Conservation (phyloP, 2,329 filamentous ascomycete species). For the Exophiala aquamarina region DNA sequence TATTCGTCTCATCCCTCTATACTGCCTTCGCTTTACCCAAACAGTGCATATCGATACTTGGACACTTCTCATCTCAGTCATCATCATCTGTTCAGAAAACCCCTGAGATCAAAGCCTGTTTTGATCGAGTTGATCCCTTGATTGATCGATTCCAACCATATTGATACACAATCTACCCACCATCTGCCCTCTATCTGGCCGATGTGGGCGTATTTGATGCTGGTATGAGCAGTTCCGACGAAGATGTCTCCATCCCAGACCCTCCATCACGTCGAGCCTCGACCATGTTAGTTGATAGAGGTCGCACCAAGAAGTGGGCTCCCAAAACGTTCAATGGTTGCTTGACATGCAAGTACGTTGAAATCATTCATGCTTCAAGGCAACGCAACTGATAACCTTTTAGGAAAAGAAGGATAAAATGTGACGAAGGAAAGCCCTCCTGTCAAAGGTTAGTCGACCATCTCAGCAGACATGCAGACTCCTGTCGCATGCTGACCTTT, state of each 20-base stretch:
- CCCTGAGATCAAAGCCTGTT: no score
- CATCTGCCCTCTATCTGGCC: no score
- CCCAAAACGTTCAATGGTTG: slow-evolving; percentile 23
- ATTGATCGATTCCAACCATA: no score
- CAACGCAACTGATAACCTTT: neutral
- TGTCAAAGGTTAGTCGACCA: slow-evolving; percentile 14
- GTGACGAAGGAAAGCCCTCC: slow-evolving; percentile 20
- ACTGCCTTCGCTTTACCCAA: no score
- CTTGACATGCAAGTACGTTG: slow-evolving; percentile 22
- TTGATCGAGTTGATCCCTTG: no score
- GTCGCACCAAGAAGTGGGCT: slow-evolving; percentile 20
- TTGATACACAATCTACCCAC: no score
- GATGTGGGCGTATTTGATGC: no score
- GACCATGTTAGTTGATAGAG: slow-evolving; percentile 8
- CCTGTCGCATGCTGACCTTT: neutral
- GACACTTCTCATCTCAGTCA: no score
- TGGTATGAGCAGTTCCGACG: neutral
- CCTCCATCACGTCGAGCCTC: neutral
- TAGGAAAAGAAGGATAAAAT: slow-evolving; percentile 20
- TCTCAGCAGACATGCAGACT: neutral
- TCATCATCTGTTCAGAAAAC: no score
- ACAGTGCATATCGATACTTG: no score
- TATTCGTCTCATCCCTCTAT: no score
- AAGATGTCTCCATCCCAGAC: slow-evolving; percentile 3
- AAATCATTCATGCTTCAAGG: neutral